Base-by-base conservation (phyloP, 2,329 filamentous ascomycete genomes). In the Cercospora sp. region DNA sequence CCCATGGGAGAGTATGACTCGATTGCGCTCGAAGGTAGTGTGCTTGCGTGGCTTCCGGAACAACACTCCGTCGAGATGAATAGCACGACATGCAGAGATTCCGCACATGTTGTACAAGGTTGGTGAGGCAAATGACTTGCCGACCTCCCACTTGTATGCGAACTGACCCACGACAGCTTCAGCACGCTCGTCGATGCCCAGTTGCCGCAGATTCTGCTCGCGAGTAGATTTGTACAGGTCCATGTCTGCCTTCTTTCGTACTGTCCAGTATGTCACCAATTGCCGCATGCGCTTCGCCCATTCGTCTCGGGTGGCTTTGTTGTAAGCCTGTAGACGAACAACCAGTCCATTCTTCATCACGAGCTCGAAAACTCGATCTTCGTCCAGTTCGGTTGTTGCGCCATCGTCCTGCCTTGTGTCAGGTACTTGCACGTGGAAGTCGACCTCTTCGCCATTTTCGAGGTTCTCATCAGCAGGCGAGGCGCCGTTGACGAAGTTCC, bases 51-150 rank as follows among this genome's bases (percentile, higher is more conserved):
- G 87, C 73, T 90, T 91, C 62, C 87, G 85, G 77, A 88, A 90
- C 1, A 91, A 81, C 18, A 83, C 79, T 2, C 89, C 89, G 37
- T 87, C 87, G 77, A 90, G 85, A 82, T 83, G 81, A 64, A 91
- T 86, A 18, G 86, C 82, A 51, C 89, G 86, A 75, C 89, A 91
- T 43, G 82, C 84, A 10, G 86, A 84, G 24, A 90, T 84, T n/a
- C 86, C 85, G 76, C 89, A 91, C 80, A 90, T 85, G 76, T 91
- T 88, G 80, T 89, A 90, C n/a, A 90, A 79, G 45, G 86, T 80
- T 1, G 88, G 85, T 1, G 85, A 89, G n/a, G 88, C 87, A 71
- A 85, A 85, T 1, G 87, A 86, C 70, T 88, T 85, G 16, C 83
- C 86, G 24, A 90, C 88, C 76, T 91, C 89, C 89, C 89, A 91